Base-by-base conservation (phyloP, 2,329 filamentous ascomycete species). In the Pseudocercospora fuligena region DNA sequence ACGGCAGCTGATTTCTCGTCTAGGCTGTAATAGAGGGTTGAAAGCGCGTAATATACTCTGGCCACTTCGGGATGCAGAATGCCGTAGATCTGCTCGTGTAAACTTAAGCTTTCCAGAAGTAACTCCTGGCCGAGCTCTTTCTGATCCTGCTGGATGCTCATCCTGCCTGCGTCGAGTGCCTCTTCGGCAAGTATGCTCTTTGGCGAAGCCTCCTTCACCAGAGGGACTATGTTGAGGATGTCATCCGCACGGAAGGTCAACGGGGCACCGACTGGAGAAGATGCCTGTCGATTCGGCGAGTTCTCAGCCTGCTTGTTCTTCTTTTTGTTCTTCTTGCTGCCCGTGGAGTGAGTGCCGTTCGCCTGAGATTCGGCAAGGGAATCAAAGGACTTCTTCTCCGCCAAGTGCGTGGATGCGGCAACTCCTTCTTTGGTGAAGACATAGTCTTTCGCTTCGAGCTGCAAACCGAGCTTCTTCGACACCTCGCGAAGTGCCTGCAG, bases 31-130 rank as follows among this genome's bases (percentile, higher is more conserved):
- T 97, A 97, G 63, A 98, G 86, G 85, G 97, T 97, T 2, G 95
- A 97, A 54, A 99, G 82, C 61, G 92, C 93, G 80, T 97, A 94
- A 84, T 99, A 99, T 29, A 97, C 91, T 70, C 94, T 90, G 56
- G 94, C 95, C 66, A 98, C 94, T 81, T 99, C 95, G 1, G 95
- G 94, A 78, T 99, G 95, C 27, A 99, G 86, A 65, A 98, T 96
- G 67, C 95, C 95, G 76, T 99, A 99, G 73, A 99, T 98, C 80
- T 99, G 95, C 84, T 99, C 95, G 76, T 99, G 94, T 51, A 99
- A 84, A 54, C 95, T 97, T 67, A 99, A 83, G 43, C 94, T 97
- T 80, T 99, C 95, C n/a, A 98, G 84, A 31, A 99, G 87, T 64
- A 99, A 87, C 80, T 99, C 95, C 80, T 97, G 94, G 47, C 95